phyloP scores from a whole-genome alignment of 2,329 filamentous ascomycete genomes.

The Cadophora gregata region DNA sequence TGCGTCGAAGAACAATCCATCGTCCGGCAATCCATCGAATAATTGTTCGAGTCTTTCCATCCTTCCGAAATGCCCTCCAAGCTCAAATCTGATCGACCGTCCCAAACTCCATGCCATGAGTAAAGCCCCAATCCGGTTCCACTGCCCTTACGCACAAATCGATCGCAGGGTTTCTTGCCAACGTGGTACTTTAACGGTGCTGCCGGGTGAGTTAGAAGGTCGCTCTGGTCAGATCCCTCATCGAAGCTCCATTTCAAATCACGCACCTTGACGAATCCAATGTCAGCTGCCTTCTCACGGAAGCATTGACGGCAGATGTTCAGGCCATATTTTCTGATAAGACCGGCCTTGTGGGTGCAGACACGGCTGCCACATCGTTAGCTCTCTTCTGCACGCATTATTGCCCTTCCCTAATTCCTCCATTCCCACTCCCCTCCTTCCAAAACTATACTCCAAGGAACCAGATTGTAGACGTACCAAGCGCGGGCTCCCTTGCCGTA shows the following conservation, averaged over 20 bases:
- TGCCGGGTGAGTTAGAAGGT: slow-evolving; percentile 21
- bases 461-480: slow-evolving; percentile 71
- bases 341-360: slow-evolving; percentile 95
- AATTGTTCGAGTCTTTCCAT: slow-evolving; percentile 27
- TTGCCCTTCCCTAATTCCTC: not conserved
- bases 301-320: slow-evolving; percentile 85
- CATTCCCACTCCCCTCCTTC: not conserved
- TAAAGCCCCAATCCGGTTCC: slow-evolving; percentile 25
- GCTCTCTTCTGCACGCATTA: slow-evolving; percentile 14
- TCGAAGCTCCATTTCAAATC: not conserved
- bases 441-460: not conserved
- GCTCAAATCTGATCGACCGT: slow-evolving; percentile 29
- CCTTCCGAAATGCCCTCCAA: slow-evolving; percentile 27
- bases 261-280: slow-evolving; percentile 74
- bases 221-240: not conserved
- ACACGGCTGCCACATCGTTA: slow-evolving; percentile 63
- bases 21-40: slow-evolving; percentile 30
- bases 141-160: slow-evolving; percentile 31
- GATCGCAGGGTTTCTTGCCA: slow-evolving; percentile 27
- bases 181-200: slow-evolving; percentile 39
- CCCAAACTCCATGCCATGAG: slow-evolving; percentile 38
- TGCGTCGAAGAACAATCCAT: slow-evolving; percentile 28
- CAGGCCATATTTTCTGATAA: slow-evolving; percentile 99
- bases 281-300: slow-evolving; percentile 75
- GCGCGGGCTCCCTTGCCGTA: slow-evolving; percentile 96